A percentile compares a stretch with the other conserved stretches of the same genome.
phyloP scores from a whole-genome alignment of 352 stramenopile species.

The Blastocystis hominis region DNA sequence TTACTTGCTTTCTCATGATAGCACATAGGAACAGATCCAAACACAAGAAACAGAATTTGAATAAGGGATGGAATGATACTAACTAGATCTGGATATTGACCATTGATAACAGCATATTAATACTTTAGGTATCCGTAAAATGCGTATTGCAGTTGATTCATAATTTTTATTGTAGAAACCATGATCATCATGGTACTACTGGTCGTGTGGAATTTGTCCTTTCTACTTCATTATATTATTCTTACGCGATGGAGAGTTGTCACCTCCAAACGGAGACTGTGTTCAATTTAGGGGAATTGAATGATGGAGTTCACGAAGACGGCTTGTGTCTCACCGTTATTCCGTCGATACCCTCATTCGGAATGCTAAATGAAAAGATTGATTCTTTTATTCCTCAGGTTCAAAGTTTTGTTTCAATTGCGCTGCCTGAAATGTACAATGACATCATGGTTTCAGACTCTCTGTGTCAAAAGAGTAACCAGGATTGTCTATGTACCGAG shows the following conservation, averaged over 20 bases:
- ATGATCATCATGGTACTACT: not conserved
- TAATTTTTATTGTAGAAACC: not conserved
- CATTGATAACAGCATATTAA: too few species aligned
- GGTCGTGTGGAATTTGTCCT: not conserved
- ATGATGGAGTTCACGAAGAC: not conserved
- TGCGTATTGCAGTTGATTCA: too few species aligned
- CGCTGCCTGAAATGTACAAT: not conserved
- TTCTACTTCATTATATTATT: not conserved
- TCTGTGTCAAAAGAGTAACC: not conserved
- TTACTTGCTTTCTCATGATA: too few species aligned
- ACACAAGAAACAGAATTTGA: too few species aligned
- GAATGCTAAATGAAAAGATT: not conserved
- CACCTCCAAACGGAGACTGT: not conserved
- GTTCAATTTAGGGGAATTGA: not conserved
- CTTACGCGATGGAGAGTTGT: not conserved
- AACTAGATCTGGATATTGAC: too few species aligned
- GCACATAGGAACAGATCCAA: too few species aligned
- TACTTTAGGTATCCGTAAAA: too few species aligned
- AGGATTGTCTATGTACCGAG: not conserved
- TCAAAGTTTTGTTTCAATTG: conserved; percentile 26
- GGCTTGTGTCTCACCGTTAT: not conserved
- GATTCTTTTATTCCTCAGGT: not conserved
- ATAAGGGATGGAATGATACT: too few species aligned
- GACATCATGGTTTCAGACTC: not conserved
- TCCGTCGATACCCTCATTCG: not conserved